Evolutionary conservation across 768 basidiomycete genomes (phyloP).

Genomic region (Auricularia cornea): DNA sequence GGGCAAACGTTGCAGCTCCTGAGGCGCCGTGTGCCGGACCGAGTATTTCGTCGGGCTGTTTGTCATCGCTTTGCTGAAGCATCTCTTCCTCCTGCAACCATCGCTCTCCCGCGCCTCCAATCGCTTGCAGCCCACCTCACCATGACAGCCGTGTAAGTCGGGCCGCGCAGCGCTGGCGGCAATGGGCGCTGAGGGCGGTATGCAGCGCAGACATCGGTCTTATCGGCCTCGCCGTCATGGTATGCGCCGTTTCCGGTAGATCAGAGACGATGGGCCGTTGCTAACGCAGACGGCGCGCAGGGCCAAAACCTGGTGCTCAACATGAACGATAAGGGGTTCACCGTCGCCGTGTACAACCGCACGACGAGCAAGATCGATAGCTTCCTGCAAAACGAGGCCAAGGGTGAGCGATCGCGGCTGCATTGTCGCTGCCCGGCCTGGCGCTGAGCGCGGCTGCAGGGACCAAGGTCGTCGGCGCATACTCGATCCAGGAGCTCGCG

Average conservation of each 20-base stretch:
- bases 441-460: constrained; percentile 40
- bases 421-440: not conserved
- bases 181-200: not conserved
- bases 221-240: constrained; percentile 99
- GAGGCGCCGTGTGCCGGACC: not conserved
- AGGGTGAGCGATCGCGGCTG: constrained; percentile 55
- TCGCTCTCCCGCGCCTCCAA: not conserved
- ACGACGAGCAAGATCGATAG: constrained; percentile 92
- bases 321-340: constrained; percentile 99
- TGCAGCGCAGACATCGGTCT: constrained; percentile 92
- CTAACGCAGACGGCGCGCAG: constrained; percentile 40
- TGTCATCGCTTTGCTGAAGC: not conserved
- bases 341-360: constrained; percentile 93
- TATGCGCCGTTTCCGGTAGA: constrained; percentile 28
- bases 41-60: not conserved
- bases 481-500: constrained; percentile 85
- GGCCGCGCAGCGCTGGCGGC: not conserved
- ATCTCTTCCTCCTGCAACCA: constrained; percentile 1
- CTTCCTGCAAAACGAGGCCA: constrained; percentile 95
- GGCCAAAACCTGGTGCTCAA: constrained; percentile 96
- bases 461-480: constrained; percentile 91
- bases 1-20: not conserved
- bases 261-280: constrained; percentile 6
- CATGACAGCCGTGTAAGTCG: not conserved
- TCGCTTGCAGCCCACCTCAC: not conserved